Evolutionary conservation across 805 yeast species (phyloP).

Genomic region (Lipomyces mesembrius): DNA sequence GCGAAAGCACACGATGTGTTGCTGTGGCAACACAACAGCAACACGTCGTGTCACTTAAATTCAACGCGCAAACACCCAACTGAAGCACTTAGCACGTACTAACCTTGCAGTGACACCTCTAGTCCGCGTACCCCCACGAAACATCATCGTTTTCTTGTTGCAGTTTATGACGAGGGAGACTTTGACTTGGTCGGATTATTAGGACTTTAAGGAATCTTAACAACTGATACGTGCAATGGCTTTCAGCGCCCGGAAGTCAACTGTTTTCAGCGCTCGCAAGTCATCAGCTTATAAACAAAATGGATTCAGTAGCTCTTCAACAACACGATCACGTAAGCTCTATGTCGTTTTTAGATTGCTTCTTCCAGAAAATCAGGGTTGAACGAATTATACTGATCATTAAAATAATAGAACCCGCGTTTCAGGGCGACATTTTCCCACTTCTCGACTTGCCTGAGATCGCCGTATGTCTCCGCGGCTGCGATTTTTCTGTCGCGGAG

Average conservation of each 20-base stretch:
- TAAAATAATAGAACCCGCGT: slow-evolving; percentile 20
- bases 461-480: slow-evolving; percentile 61
- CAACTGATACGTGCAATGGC: slow-evolving; percentile 10
- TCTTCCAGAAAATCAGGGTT: not conserved
- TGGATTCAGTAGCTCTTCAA: slow-evolving; percentile 27
- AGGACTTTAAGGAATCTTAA: not conserved
- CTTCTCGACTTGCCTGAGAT: slow-evolving; percentile 64
- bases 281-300: slow-evolving; percentile 30
- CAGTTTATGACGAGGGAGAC: not conserved
- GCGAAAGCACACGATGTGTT: no score
- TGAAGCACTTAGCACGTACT: not conserved
- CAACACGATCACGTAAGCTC: slow-evolving; percentile 33
- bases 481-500: slow-evolving; percentile 64
- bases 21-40: not conserved
- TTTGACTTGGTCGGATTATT: not conserved
- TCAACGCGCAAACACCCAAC: not conserved
- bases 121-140: not conserved
- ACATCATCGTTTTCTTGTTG: not conserved
- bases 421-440: slow-evolving; percentile 53
- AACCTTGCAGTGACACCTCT: not conserved
- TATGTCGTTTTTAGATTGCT: not conserved
- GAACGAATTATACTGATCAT: not conserved
- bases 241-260: slow-evolving; percentile 35
- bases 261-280: slow-evolving; percentile 34
- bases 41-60: no score